phyloP scores from a whole-genome alignment of 1,139 yeast species.

The Hyphopichia burtonii region DNA sequence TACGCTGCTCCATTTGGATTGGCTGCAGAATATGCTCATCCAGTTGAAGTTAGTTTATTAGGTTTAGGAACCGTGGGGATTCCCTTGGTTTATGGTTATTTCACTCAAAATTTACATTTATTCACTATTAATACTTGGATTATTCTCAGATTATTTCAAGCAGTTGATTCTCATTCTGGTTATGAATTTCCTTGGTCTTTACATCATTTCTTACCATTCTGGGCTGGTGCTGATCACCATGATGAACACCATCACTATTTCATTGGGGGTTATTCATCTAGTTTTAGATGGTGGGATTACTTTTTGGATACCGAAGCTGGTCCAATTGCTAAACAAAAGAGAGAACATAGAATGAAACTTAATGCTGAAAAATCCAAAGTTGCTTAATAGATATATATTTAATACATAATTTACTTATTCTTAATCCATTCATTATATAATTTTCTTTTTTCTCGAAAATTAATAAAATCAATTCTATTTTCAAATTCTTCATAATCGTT shows the following conservation, averaged over 20 bases:
- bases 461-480: constrained; percentile 45
- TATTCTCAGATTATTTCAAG: constrained; percentile 44
- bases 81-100: constrained; percentile 40
- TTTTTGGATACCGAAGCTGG: constrained; percentile 46
- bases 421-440: constrained; percentile 41
- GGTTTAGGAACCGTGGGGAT: constrained; percentile 51
- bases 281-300: constrained; percentile 50
- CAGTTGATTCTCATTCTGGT: constrained; percentile 50
- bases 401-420: neutral
- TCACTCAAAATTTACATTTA: constrained; percentile 39
- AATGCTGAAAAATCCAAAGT: constrained; percentile 26
- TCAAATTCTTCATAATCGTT: constrained; percentile 44
- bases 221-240: constrained; percentile 54
- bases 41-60: constrained; percentile 44
- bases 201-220: constrained; percentile 44
- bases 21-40: constrained; percentile 51
- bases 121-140: constrained; percentile 47
- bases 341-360: constrained; percentile 34
- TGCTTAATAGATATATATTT: no score
- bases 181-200: constrained; percentile 52
- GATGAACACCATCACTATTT: constrained; percentile 49
- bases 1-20: constrained; percentile 52
- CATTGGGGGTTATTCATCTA: constrained; percentile 45
- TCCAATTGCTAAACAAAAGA: constrained; percentile 37
- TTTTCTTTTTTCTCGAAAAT: constrained; percentile 38